Base-by-base conservation (phyloP, 352 stramenopile genomes). In the Phytophthora boehmeriae region DNA sequence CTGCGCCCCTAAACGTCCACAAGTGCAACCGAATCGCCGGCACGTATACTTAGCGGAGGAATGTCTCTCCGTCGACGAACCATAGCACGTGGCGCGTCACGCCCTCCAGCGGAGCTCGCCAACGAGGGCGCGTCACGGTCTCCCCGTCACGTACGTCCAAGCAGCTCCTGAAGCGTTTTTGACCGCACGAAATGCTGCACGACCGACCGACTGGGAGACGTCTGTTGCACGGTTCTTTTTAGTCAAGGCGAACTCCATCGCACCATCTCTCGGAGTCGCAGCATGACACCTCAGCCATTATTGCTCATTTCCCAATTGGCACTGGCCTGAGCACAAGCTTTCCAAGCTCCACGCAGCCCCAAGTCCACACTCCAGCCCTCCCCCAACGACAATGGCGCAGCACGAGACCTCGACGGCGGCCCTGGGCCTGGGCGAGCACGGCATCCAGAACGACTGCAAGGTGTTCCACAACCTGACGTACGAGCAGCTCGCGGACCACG, bases 381-480 rank as follows among this genome's bases (percentile, higher is more conserved):
- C n/a, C n/a, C n/a, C n/a, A n/a, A n/a, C n/a, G n/a, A n/a, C n/a
- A n/a, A 83, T 63, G 55, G 76, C 80, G 71, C 67, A 73, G n/a
- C 83, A 92, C 68, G 70, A 86, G 65, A 86, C 78, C 62, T 80
- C 83, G 54, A 83, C 83, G 14, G 49, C 69, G 49, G 54, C 77
- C 49, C 67, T 88, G 25, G 68, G 68, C 14, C 78, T 98, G 54
- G 83, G 88, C 41, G 83, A 85, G 55, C 83, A 98, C 22, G 95
- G 93, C 51, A 97, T 98, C 66, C 94, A 79, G 38, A 91, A 89
- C 55, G 67, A 75, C 20, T 90, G 76, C 66, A 97, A 92, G 60
- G 85, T 99, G 50, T 97, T 96, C 84, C 90, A 92, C 68, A 99
- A 99, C 78, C 73, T 99, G 67, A 97, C 85, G 36, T 99, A 98